Evolutionary conservation across 1,139 yeast species (phyloP).

Genomic region (Yamadazyma pseudoaaseri): DNA sequence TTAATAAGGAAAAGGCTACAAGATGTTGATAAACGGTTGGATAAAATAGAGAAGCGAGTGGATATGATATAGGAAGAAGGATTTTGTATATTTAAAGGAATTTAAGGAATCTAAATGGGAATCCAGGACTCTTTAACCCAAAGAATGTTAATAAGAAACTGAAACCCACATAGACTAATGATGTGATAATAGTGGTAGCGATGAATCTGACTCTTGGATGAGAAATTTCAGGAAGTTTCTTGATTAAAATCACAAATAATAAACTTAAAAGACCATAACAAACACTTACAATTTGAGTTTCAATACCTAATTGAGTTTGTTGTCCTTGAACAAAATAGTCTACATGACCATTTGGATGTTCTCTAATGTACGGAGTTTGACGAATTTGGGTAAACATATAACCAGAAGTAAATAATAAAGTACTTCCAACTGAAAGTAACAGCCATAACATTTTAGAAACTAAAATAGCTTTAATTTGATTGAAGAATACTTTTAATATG

Average conservation of each 20-base stretch:
- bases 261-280: conserved; percentile 59
- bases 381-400: conserved; percentile 93
- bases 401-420: conserved; percentile 79
- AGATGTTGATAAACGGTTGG: conserved; percentile 27
- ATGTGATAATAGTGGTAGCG: conserved; percentile 39
- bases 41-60: conserved; percentile 7
- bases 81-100: conserved; percentile 2
- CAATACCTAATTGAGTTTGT: conserved; percentile 75
- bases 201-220: conserved; percentile 42
- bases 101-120: conserved; percentile 40
- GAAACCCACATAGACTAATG: conserved; percentile 48
- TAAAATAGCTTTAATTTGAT: conserved; percentile 27
- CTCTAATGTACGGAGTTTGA: conserved; percentile 66
- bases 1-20: conserved; percentile 35
- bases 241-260: conserved; percentile 47
- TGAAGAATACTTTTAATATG: conserved; percentile 24
- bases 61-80: background rate
- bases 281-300: conserved; percentile 72
- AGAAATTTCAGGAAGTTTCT: conserved; percentile 46
- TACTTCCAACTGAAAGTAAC: conserved; percentile 52
- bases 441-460: conserved; percentile 58
- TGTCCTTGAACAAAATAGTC: conserved; percentile 67
- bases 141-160: conserved; percentile 56
- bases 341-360: conserved; percentile 52
- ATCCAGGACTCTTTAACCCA: conserved; percentile 56